These are phyloP conservation scores for Alternaria sp. DNA, from an alignment of 2,329 filamentous ascomycete genomes.

Conservation along the genomic window DNA sequence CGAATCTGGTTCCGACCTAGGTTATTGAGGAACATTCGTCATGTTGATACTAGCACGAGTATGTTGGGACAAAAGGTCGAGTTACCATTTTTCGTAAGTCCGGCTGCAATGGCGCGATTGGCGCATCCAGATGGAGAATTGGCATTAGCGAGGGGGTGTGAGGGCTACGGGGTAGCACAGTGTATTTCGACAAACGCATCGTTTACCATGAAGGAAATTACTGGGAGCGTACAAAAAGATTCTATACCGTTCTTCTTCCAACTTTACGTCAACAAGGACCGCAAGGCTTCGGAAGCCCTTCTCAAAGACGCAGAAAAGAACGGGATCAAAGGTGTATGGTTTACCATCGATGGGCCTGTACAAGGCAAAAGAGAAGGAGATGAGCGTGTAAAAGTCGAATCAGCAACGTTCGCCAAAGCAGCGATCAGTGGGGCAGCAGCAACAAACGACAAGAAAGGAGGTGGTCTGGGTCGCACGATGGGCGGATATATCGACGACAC, in stretches of 20 bases:
- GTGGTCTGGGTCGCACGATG: constrained; percentile 65
- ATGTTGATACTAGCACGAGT: constrained; percentile 21
- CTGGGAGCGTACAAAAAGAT: constrained; percentile 9
- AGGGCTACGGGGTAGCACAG: constrained; percentile 37
- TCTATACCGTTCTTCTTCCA: constrained; percentile 34
- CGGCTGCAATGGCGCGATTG: constrained; percentile 39
- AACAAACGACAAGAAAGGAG: constrained; percentile 63
- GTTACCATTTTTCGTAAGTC: constrained; percentile 42
- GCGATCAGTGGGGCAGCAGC: constrained; percentile 59
- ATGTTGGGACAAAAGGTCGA: constrained; percentile 31
- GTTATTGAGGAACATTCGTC: constrained; percentile 52
- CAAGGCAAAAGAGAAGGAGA: constrained; percentile 37
- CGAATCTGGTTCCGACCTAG: constrained; percentile 59
- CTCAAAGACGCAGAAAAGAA: constrained; percentile 27
- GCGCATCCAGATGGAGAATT: constrained; percentile 42
- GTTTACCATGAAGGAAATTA: constrained; percentile 34
- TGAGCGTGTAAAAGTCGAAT: constrained; percentile 42
- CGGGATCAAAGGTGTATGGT: constrained; percentile 27
- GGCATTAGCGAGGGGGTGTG: constrained; percentile 38
- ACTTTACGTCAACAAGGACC: constrained; percentile 36
- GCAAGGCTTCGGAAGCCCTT: constrained; percentile 19
- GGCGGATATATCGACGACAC: constrained; percentile 58
- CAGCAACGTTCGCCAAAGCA: constrained; percentile 29
- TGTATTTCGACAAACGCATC: constrained; percentile 31
- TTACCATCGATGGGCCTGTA: constrained; percentile 37